These are phyloP conservation scores for Plasmopara halstedii DNA, from an alignment of 352 stramenopile species.

Conservation along the genomic window DNA sequence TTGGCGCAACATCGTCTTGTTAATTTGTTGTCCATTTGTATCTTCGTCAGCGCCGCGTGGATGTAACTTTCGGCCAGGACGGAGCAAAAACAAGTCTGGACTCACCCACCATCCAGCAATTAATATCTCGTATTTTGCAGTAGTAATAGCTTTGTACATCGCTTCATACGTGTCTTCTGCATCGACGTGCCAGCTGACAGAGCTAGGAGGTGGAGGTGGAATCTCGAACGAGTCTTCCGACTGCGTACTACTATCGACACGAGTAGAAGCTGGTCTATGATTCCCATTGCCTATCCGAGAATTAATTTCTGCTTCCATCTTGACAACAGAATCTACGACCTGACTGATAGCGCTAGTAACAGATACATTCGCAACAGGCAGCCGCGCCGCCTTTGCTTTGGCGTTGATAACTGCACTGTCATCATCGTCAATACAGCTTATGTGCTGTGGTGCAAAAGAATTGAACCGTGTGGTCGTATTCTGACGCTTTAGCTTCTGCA, in stretches of 20 bases:
- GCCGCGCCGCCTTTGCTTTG: constrained; percentile 21
- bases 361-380: constrained; percentile 6
- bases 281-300: constrained; percentile 20
- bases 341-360: constrained; percentile 17
- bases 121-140: constrained; percentile 84
- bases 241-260: constrained; percentile 51
- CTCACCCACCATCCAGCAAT: constrained; percentile 89
- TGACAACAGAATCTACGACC: constrained; percentile 26
- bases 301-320: constrained; percentile 21
- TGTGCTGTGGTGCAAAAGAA: constrained; percentile 66
- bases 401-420: constrained; percentile 18
- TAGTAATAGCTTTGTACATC: constrained; percentile 82
- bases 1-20: constrained; percentile 70
- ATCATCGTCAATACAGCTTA: constrained; percentile 35
- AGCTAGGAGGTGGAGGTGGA: constrained; percentile 33
- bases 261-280: constrained; percentile 14
- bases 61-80: constrained; percentile 50
- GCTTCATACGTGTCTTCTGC: constrained; percentile 80
- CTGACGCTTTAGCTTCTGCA: constrained; percentile 76
- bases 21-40: constrained; percentile 29
- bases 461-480: constrained; percentile 64
- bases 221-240: constrained; percentile 48
- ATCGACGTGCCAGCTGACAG: constrained; percentile 82
- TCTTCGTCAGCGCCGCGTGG: constrained; percentile 20
- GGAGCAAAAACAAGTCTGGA: constrained; percentile 75